phyloP scores from a whole-genome alignment of 2,329 filamentous ascomycete species.

The Aspergillus novofumigatus region DNA sequence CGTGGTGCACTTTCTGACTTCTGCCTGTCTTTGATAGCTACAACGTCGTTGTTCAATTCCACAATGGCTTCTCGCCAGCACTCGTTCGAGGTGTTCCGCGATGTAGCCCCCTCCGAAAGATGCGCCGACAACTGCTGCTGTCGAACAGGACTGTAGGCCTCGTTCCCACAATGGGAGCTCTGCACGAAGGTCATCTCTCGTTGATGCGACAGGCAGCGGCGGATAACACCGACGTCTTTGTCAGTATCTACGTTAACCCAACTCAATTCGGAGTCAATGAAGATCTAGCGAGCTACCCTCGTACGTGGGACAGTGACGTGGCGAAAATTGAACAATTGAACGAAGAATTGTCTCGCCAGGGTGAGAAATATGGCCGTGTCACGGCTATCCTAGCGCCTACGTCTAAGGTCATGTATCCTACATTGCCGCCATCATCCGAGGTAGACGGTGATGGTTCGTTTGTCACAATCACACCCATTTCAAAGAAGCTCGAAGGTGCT shows the following conservation, averaged over 20 bases:
- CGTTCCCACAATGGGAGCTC: constrained; percentile 94
- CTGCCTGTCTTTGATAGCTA: constrained; percentile 12
- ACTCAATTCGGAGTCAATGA: constrained; percentile 90
- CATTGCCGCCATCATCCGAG: constrained; percentile 67
- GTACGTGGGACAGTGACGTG: constrained; percentile 79
- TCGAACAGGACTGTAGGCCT: constrained; percentile 73
- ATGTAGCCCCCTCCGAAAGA: constrained; percentile 66
- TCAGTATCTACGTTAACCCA: constrained; percentile 93
- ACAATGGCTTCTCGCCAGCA: constrained; percentile 18
- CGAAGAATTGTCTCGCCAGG: constrained; percentile 62
- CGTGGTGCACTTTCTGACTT: constrained; percentile 7
- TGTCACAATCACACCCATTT: constrained; percentile 82
- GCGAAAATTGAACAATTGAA: constrained; percentile 65
- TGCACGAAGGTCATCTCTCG: constrained; percentile 87
- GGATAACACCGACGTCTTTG: constrained; percentile 81
- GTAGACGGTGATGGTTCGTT: constrained; percentile 79
- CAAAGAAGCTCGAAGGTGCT: constrained; percentile 74
- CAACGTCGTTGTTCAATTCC: constrained; percentile 20
- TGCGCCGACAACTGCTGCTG: constrained; percentile 62
- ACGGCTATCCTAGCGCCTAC: constrained; percentile 82
- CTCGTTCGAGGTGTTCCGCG: constrained; percentile 60
- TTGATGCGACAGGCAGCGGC: constrained; percentile 78
- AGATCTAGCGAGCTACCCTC: constrained; percentile 83
- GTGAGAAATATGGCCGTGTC: constrained; percentile 57
- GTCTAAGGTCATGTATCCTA: constrained; percentile 82